These are phyloP conservation scores for Neocatenulostroma microsporum DNA, from an alignment of 2,329 filamentous ascomycete genomes.

Conservation along the genomic window DNA sequence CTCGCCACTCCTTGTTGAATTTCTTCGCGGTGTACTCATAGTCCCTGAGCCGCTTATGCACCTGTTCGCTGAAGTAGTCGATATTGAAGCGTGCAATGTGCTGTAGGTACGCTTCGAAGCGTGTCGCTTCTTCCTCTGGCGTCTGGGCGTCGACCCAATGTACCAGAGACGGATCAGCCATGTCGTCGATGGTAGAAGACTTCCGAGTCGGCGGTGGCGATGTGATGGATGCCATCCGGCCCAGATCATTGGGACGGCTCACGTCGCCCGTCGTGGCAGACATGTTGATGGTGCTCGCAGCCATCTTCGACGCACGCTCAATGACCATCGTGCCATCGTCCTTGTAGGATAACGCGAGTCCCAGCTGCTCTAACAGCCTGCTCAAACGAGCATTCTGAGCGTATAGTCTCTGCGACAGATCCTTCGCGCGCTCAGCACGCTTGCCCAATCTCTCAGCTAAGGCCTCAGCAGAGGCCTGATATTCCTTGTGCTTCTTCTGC, in stretches of 20 bases:
- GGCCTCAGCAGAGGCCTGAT: conserved; percentile 41
- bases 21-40: conserved; percentile 89
- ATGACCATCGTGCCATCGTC: conserved; percentile 62
- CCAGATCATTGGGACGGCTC: conserved; percentile 33
- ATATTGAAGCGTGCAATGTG: conserved; percentile 72
- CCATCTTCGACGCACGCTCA: conserved; percentile 58
- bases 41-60: conserved; percentile 86
- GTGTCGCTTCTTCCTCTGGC: conserved; percentile 58
- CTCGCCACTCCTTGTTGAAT: conserved; percentile 79
- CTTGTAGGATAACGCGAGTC: conserved; percentile 71
- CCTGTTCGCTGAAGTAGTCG: conserved; percentile 72
- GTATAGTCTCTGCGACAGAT: conserved; percentile 76
- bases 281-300: conserved; percentile 40
- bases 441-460: conserved; percentile 56
- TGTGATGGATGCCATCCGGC: conserved; percentile 49
- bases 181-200: conserved; percentile 39
- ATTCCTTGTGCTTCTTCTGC: conserved; percentile 55
- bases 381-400: conserved; percentile 76
- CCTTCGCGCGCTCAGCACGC: conserved; percentile 66
- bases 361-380: conserved; percentile 75
- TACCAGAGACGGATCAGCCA: conserved; percentile 59
- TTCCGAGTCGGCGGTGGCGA: conserved; percentile 50
- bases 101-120: conserved; percentile 67
- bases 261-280: conserved; percentile 20
- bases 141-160: conserved; percentile 73